Evolutionary conservation across 306 rosid genomes (phyloP).

Genomic region (Glycine latifolia): DNA sequence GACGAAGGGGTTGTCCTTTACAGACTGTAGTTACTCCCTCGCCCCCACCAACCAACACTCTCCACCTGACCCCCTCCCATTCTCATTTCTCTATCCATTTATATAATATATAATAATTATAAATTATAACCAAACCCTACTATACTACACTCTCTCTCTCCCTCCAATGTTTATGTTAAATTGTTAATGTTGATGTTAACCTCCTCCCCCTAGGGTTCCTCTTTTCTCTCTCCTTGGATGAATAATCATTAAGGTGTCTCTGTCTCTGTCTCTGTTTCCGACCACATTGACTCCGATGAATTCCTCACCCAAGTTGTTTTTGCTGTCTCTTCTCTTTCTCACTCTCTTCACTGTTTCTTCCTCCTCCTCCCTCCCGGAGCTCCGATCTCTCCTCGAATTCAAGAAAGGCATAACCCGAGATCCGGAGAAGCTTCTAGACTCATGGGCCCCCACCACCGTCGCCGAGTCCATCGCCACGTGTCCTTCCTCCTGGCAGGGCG

Average conservation of each 20-base stretch:
- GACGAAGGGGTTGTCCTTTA: conserved; percentile 54
- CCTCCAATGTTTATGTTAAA: background rate
- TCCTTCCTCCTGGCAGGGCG: conserved; percentile 70
- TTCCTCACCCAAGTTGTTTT: conserved; percentile 37
- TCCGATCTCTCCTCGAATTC: conserved; percentile 87
- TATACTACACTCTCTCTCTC: conserved; percentile 25
- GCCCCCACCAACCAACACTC: conserved; percentile 77
- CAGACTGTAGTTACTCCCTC: conserved; percentile 71
- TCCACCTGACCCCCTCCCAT: conserved; percentile 60
- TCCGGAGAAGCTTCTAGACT: conserved; percentile 54
- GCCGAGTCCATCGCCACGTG: conserved; percentile 42
- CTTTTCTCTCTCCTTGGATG: conserved; percentile 49
- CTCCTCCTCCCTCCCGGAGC: conserved; percentile 63
- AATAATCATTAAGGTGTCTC: conserved; percentile 54
- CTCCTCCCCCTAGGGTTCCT: conserved; percentile 65
- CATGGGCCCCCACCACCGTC: conserved; percentile 58
- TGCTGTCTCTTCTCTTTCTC: conserved; percentile 22
- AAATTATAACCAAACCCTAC: conserved; percentile 41
- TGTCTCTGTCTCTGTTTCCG: conserved; percentile 1
- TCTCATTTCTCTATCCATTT: background rate
- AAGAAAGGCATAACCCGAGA: conserved; percentile 78
- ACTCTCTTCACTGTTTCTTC: conserved; percentile 33
- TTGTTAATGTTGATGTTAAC: conserved; percentile 6
- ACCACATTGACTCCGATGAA: conserved; percentile 69
- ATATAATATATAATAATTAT: background rate